Evolutionary conservation across 1,284 basidiomycete species (phyloP), one percentile per base, ranked within the genome.

Genomic region (Tranzscheliella williamsii): DNA sequence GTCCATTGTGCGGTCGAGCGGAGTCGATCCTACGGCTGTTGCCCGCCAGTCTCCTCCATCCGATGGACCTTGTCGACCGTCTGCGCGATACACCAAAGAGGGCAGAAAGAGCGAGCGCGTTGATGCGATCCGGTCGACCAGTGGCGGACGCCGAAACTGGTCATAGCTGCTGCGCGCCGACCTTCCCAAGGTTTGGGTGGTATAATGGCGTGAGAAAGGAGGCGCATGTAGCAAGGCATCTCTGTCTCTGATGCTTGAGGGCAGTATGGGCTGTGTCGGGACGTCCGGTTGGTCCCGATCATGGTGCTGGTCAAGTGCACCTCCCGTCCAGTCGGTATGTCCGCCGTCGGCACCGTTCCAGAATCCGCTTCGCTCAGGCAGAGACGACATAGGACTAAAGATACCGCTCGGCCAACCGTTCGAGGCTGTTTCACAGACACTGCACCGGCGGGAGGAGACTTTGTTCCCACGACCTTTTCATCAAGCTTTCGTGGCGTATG

Each of bases 1-100:
- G 75, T 92, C 89, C 79, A 93, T 88, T 1, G 89, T 92, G 73
- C 84, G 55, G 22, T 75, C 70, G 16, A 55, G 40, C 31, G 67
- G 65, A 13, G 57, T 62, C 5, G 38, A 30, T 7, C 71, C 65
- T 4, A 58, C 47, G 2, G 57, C 63, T 3, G 46, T 55, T 5
- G 58, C 33, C n/a, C 70, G 41, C 68, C 66, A 70, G 23, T 55
- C 42, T 29, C 50, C 37, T 5, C 21, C 11, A 0, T 32, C 34
- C 27, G n/a, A n/a, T n/a, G n/a, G n/a, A n/a, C n/a, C n/a, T n/a
- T n/a, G n/a, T n/a, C n/a, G n/a, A n/a, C n/a, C n/a, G n/a, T n/a
- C n/a, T n/a, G n/a, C n/a, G 12, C 46, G 37, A 24, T 64, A 52
- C 36, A 42, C 42, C 23, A 52, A 27, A 4, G 51, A 41, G 18